Conservation (phyloP, 768 basidiomycete genomes). For the Daedaleopsis sinensis region DNA sequence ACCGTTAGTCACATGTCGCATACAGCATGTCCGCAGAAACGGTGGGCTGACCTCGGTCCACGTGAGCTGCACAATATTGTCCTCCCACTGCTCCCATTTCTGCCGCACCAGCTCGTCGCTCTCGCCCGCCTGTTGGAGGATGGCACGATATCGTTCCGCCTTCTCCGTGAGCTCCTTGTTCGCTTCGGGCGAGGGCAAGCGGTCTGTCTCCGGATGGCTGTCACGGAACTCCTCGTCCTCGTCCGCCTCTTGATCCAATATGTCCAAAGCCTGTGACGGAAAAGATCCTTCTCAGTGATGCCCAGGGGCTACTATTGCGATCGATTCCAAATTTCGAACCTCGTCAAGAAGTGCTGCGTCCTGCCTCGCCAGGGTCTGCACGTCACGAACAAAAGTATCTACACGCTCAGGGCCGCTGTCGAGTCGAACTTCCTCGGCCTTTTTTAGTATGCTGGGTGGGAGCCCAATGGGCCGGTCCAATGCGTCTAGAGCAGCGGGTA, state of each 20-base stretch:
- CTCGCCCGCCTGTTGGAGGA: constrained; percentile 68
- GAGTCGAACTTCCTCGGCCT: constrained; percentile 81
- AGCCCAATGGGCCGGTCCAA: constrained; percentile 85
- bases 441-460: constrained; percentile 84
- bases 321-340: constrained; percentile 45
- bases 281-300: neutral
- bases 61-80: constrained; percentile 67
- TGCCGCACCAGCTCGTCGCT: constrained; percentile 77
- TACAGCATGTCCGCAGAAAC: neutral
- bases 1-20: neutral
- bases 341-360: constrained; percentile 72
- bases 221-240: constrained; percentile 76
- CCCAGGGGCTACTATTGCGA: neutral
- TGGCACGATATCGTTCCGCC: constrained; percentile 69
- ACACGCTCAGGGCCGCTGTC: constrained; percentile 79
- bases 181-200: constrained; percentile 77
- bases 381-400: constrained; percentile 70
- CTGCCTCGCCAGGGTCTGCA: constrained; percentile 64
- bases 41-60: constrained; percentile 54
- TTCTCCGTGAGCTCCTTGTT: constrained; percentile 75
- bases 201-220: constrained; percentile 42
- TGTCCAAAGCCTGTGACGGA: constrained; percentile 71
- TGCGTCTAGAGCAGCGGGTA: constrained; percentile 87
- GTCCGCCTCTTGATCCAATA: constrained; percentile 88
- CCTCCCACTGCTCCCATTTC: constrained; percentile 92